Conservation (phyloP, 108 stramenopile genomes). For the Skeletonema marinoi region DNA sequence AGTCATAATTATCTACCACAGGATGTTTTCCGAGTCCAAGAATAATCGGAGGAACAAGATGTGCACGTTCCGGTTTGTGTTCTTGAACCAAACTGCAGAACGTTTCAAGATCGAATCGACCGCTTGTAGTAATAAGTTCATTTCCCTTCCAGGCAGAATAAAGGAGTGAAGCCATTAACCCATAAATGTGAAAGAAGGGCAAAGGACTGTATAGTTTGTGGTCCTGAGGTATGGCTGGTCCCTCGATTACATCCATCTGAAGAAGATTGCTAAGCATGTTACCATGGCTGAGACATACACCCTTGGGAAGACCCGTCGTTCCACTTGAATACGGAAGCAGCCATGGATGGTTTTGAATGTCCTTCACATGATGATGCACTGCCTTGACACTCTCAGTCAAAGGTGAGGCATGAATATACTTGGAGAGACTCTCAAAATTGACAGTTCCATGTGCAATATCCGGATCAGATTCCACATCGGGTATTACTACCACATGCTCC, state of each 20-base stretch:
- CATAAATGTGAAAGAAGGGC: slow-evolving; percentile 96
- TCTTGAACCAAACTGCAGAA: slow-evolving; percentile 79
- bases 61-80: slow-evolving; percentile 71
- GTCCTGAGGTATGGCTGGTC: slow-evolving; percentile 46
- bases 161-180: slow-evolving; percentile 63
- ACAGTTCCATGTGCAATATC: slow-evolving; percentile 61
- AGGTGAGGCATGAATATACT: slow-evolving; percentile 30
- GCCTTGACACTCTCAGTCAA: slow-evolving; percentile 44
- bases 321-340: slow-evolving; percentile 91
- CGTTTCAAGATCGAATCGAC: slow-evolving; percentile 77
- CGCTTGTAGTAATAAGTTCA: slow-evolving; percentile 74
- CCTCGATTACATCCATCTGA: slow-evolving; percentile 68
- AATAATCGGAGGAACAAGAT: slow-evolving; percentile 92
- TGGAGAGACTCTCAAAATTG: slow-evolving; percentile 53
- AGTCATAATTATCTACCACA: slow-evolving; percentile 77
- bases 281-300: slow-evolving; percentile 86
- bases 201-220: slow-evolving; percentile 81
- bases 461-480: slow-evolving; percentile 54
- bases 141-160: slow-evolving; percentile 73
- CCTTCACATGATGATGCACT: slow-evolving; percentile 48
- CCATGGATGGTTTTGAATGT: slow-evolving; percentile 61
- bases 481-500: slow-evolving; percentile 74
- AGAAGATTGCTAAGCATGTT: slow-evolving; percentile 84
- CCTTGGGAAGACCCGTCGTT: slow-evolving; percentile 95
- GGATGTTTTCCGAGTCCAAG: slow-evolving; percentile 80